A percentile compares a stretch with the other conserved stretches of the same genome.
phyloP scores from a whole-genome alignment of 352 stramenopile species.

The Phytopythium chamaehyphon region DNA sequence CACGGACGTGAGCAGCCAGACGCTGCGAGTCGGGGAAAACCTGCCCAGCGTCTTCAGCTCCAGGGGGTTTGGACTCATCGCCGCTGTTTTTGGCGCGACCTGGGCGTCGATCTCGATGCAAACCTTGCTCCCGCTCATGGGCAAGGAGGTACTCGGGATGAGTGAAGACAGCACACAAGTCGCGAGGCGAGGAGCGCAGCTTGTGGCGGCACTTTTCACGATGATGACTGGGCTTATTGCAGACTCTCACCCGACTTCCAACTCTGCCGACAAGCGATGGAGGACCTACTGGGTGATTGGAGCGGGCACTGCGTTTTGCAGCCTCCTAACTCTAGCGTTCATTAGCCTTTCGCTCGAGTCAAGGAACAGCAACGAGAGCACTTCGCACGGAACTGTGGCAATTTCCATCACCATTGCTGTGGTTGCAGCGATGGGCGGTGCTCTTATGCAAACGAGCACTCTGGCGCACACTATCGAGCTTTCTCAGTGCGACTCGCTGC shows the following conservation, averaged over 20 bases:
- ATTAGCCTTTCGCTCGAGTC: conserved; percentile 23
- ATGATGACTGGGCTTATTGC: not conserved
- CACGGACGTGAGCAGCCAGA: not conserved
- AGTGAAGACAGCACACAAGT: not conserved
- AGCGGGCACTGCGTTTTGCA: conserved; percentile 14
- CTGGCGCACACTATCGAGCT: conserved; percentile 35
- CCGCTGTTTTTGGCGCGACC: conserved; percentile 31
- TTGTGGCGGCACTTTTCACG: not conserved
- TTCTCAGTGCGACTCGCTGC: conserved; percentile 35
- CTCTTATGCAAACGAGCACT: conserved; percentile 22
- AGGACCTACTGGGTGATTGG: conserved; percentile 78
- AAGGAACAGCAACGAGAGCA: not conserved
- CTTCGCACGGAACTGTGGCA: conserved; percentile 3
- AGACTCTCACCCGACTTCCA: conserved; percentile 3
- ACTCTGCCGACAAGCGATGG: conserved; percentile 9
- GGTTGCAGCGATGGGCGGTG: conserved; percentile 20
- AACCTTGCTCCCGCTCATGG: conserved; percentile 15
- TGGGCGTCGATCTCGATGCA: conserved; percentile 24
- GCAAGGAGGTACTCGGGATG: conserved; percentile 20
- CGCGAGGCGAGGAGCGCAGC: not conserved
- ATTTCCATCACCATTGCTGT: conserved; percentile 20
- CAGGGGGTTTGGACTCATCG: conserved; percentile 29
- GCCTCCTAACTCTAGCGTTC: conserved; percentile 21
- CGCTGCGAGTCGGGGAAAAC: conserved; percentile 1
- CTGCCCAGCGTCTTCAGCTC: conserved; percentile 24